Base-by-base conservation (phyloP, 305 asterid species). In the Fraxinus greggii region DNA sequence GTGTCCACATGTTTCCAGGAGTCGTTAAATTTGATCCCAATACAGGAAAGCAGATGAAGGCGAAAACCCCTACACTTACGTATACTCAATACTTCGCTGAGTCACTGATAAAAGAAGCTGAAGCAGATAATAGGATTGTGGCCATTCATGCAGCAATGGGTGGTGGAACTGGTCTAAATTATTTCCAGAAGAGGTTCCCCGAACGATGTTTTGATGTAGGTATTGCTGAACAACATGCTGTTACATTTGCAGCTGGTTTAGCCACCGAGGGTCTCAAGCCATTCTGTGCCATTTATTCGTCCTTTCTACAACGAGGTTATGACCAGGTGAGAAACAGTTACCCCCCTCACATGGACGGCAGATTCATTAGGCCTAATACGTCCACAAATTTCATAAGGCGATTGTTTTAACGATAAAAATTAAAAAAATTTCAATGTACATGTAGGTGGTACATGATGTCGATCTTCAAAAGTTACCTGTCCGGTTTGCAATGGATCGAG, bases 121-220 rank as follows among this genome's bases (percentile, higher is more conserved):
- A 89, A 86, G 42, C 45, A 7, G 97, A 92, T 77, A 85, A 88
- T 7, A 88, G 86, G 59, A 82, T 92, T 3, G 89, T 92, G 7
- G 97, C 97, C 0, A 87, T 92, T 28, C 95, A 90, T 78, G 97
- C 95, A 0, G 97, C 97, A 2, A 92, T 91, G 97, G 97, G 95
- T 38, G 97, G 95, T 1, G 97, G 97, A 5, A 91, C 95, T 1
- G 97, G 94, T 0, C 90, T 92, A 21, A 92, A 92, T 82, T 23
- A 81, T 9, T 92, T 91, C 81, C 92, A 90, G 70, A 91, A 91
- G 74, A 85, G 85, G n/a, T 92, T 92, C 31, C 97, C 97, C 0
- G 76, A 78, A 1, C 82, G 92, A 7, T 89, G 93, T 75, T 91
- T 92, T n/a, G 97, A 92, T 56, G 94, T 92, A 7, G 97, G 93